phyloP scores from a whole-genome alignment of 2,329 filamentous ascomycete genomes.

The Lasiodiplodia sp. region DNA sequence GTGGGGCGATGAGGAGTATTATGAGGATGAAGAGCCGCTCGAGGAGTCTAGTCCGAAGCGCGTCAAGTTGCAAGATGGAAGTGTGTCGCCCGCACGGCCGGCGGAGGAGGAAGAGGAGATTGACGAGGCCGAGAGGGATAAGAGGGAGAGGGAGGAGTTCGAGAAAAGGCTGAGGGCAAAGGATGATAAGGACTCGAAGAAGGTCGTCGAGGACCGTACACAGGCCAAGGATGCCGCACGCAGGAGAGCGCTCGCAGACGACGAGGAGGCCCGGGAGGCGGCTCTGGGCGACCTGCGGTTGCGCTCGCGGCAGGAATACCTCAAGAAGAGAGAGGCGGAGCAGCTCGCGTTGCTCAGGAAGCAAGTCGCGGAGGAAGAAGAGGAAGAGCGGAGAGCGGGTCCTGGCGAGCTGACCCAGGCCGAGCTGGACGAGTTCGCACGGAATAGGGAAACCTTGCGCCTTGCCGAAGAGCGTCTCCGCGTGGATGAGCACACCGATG shows the following conservation, averaged over 20 bases:
- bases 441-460: constrained; percentile 79
- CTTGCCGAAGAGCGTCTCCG: constrained; percentile 83
- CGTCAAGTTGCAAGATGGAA: constrained; percentile 50
- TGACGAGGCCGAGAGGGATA: constrained; percentile 40
- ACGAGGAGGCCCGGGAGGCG: constrained; percentile 69
- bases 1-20: constrained; percentile 80
- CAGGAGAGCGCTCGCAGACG: constrained; percentile 67
- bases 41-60: constrained; percentile 75
- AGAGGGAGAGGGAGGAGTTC: constrained; percentile 80
- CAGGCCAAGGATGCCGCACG: constrained; percentile 63
- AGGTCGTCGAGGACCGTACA: constrained; percentile 68
- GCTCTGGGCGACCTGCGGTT: constrained; percentile 83
- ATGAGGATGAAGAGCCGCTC: constrained; percentile 64
- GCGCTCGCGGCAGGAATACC: constrained; percentile 87
- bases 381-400: constrained; percentile 73
- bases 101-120: constrained; percentile 50
- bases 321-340: constrained; percentile 90
- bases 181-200: constrained; percentile 74
- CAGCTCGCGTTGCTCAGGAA: constrained; percentile 84
- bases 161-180: constrained; percentile 76
- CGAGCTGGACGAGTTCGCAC: constrained; percentile 87
- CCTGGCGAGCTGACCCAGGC: constrained; percentile 76
- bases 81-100: constrained; percentile 54
- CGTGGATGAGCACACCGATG: constrained; percentile 91
- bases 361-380: constrained; percentile 88